A percentile compares a stretch with the other conserved stretches of the same genome.
Conservation (phyloP, 2,329 filamentous ascomycete genomes). For the Aureobasidium sp. region DNA sequence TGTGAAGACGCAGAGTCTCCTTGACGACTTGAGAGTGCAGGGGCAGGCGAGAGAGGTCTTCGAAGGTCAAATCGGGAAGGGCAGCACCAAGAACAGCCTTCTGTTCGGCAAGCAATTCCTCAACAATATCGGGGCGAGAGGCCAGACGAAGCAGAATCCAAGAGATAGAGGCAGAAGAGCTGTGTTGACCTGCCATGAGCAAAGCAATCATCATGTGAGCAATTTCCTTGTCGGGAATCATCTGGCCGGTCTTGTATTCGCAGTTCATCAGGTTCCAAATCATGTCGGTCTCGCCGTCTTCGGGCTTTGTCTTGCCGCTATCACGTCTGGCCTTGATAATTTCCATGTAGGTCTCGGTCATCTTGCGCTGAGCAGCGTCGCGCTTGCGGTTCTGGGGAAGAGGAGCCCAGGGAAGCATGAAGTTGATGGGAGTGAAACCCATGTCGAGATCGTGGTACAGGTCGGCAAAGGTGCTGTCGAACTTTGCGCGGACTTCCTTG, state of each 20-base stretch:
- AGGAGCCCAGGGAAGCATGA: slow-evolving; percentile 81
- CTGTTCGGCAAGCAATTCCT: slow-evolving; percentile 81
- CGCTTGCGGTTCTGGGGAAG: slow-evolving; percentile 82
- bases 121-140: slow-evolving; percentile 66
- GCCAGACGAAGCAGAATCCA: slow-evolving; percentile 83
- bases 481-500: slow-evolving; percentile 70
- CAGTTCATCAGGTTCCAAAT: slow-evolving; percentile 86
- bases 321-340: slow-evolving; percentile 67
- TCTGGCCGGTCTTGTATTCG: slow-evolving; percentile 73
- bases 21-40: slow-evolving; percentile 81
- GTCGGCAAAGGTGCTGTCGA: slow-evolving; percentile 72
- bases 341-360: slow-evolving; percentile 75
- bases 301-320: slow-evolving; percentile 35
- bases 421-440: slow-evolving; percentile 85
- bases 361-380: slow-evolving; percentile 70
- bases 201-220: slow-evolving; percentile 93
- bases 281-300: slow-evolving; percentile 57
- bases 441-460: slow-evolving; percentile 86
- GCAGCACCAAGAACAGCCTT: slow-evolving; percentile 63
- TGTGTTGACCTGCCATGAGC: slow-evolving; percentile 88
- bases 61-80: slow-evolving; percentile 67
- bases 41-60: slow-evolving; percentile 69
- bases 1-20: slow-evolving; percentile 84
- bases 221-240: slow-evolving; percentile 75
- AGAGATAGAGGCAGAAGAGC: slow-evolving; percentile 72